A percentile compares a stretch with the other conserved stretches of the same genome.
Evolutionary conservation across 2,329 filamentous ascomycete genomes (phyloP).

Genomic region (Sarocladium strictum): DNA sequence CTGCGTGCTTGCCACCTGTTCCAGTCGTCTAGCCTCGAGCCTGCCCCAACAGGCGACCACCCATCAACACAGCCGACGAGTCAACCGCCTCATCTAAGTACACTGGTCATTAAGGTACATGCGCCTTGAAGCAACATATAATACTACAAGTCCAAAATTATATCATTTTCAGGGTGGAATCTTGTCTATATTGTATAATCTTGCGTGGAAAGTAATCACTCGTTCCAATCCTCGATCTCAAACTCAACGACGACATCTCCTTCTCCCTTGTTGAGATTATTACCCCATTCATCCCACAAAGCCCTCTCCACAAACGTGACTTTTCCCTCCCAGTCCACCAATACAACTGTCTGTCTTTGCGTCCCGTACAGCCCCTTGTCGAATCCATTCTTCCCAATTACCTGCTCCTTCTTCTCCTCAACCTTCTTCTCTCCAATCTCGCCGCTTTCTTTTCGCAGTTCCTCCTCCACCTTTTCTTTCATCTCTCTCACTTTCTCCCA

Average conservation of each 20-base stretch:
- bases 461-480: constrained; percentile 31
- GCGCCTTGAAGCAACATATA: no score
- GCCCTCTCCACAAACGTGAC: constrained; percentile 54
- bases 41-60: no score
- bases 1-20: neutral
- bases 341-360: constrained; percentile 56
- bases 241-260: constrained; percentile 53
- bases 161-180: no score
- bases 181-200: no score
- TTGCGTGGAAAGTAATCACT: no score
- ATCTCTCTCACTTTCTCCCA: constrained; percentile 38
- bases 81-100: neutral
- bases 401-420: neutral
- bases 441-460: constrained; percentile 19
- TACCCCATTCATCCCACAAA: constrained; percentile 53
- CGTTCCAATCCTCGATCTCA: constrained; percentile 48
- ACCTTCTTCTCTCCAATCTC: neutral
- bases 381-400: constrained; percentile 29
- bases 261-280: constrained; percentile 44
- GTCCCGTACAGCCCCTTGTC: constrained; percentile 59
- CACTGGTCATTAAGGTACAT: no score
- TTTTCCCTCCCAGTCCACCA: constrained; percentile 58
- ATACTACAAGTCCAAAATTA: no score
- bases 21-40: neutral
- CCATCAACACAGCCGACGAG: neutral